phyloP scores from a whole-genome alignment of 1,284 basidiomycete genomes.

The Mixia osmundae region DNA sequence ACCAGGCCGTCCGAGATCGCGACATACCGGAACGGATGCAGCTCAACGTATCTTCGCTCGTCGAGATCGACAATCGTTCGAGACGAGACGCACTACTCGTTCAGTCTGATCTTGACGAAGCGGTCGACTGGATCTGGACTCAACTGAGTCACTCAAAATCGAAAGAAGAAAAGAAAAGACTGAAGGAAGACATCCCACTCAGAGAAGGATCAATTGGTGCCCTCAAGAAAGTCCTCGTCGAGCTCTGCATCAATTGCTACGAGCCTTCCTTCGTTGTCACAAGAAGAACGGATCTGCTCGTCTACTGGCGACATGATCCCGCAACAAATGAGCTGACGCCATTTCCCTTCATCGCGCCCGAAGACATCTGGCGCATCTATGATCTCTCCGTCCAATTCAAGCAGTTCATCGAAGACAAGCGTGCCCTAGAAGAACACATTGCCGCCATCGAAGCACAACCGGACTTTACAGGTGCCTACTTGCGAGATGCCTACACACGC shows the following conservation, averaged over 20 bases:
- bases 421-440: too few species aligned
- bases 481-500: too few species aligned
- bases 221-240: slow-evolving; percentile 54
- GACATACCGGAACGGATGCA: slow-evolving; percentile 96
- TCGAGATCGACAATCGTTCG: slow-evolving; percentile 11
- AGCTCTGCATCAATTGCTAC: slow-evolving; percentile 60
- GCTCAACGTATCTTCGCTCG: slow-evolving; percentile 38
- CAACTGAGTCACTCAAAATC: too few species aligned
- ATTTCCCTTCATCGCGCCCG: slow-evolving; percentile 47
- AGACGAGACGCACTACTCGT: neutral
- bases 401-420: slow-evolving; percentile 50
- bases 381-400: slow-evolving; percentile 63
- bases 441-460: slow-evolving; percentile 38
- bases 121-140: slow-evolving; percentile 68
- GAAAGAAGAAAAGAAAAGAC: neutral
- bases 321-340: too few species aligned
- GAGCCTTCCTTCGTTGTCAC: slow-evolving; percentile 95
- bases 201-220: slow-evolving; percentile 49
- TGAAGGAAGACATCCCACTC: slow-evolving; percentile 23
- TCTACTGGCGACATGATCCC: too few species aligned
- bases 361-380: slow-evolving; percentile 73
- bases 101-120: slow-evolving; percentile 30
- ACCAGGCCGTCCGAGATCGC: slow-evolving; percentile 67
- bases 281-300: too few species aligned
- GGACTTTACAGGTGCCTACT: slow-evolving; percentile 43